Evolutionary conservation across 148 eudicot species (phyloP).

Genomic region (Chenopodium album): DNA sequence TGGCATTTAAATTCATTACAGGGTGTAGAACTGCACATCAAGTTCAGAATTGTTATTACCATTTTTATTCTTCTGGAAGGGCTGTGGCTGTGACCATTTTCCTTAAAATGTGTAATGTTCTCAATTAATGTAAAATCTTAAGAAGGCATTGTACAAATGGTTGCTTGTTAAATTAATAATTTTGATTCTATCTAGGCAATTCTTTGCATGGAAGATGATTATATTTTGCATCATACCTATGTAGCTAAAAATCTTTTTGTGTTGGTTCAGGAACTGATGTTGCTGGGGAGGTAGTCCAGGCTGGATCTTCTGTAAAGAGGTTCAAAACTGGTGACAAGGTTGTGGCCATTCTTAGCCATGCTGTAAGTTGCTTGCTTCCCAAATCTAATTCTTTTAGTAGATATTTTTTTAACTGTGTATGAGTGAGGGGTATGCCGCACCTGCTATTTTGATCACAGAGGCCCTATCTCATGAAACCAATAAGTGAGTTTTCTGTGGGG

Average conservation of each 20-base stretch:
- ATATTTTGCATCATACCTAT: background rate
- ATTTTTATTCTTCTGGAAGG: no score
- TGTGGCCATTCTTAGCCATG: conserved; percentile 39
- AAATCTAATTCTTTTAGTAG: background rate
- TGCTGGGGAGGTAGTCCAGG: conserved; percentile 79
- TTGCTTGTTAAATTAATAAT: background rate
- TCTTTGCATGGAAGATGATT: background rate
- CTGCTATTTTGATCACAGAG: background rate
- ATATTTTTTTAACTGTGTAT: background rate
- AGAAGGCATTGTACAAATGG: background rate
- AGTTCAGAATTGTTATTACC: no score
- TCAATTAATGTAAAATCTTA: background rate
- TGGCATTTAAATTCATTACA: no score
- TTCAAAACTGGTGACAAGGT: conserved; percentile 78
- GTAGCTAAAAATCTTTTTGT: conserved; percentile 20
- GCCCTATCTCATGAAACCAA: no score
- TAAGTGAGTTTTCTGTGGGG: no score
- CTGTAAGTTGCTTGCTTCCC: conserved; percentile 38
- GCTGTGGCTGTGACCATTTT: background rate
- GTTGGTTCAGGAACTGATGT: conserved; percentile 55
- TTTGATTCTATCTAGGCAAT: background rate
- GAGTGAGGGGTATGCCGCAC: background rate
- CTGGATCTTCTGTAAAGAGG: conserved; percentile 58
- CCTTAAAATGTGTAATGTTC: background rate
- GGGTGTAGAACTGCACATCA: no score